phyloP scores from a whole-genome alignment of 257 asterid genomes.

The Anisodus tanguticus region DNA sequence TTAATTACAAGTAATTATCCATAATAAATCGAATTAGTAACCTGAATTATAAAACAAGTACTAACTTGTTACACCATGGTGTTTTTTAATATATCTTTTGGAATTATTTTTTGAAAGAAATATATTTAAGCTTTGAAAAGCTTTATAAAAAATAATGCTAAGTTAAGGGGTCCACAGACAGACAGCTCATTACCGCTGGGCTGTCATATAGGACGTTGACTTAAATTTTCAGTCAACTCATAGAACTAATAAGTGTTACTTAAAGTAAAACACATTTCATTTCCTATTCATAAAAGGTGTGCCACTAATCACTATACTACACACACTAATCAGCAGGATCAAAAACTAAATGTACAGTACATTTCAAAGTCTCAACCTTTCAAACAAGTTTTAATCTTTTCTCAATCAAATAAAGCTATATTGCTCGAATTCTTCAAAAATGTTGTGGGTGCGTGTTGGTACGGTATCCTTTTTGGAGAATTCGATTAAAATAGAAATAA shows the following conservation, averaged over 20 bases:
- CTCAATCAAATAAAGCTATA: background rate
- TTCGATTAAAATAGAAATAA: background rate
- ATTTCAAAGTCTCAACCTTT: background rate
- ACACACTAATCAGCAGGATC: slow-evolving; percentile 9
- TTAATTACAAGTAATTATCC: background rate
- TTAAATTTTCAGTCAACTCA: slow-evolving; percentile 48
- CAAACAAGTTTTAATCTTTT: background rate
- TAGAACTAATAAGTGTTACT: background rate
- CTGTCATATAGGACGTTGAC: slow-evolving; percentile 45
- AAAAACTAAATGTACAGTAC: background rate
- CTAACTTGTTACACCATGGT: background rate
- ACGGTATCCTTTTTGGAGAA: no score
- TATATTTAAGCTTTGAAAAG: background rate
- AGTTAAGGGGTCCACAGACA: slow-evolving; percentile 28
- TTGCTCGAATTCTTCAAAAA: no score
- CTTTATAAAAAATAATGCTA: background rate
- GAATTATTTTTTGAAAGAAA: background rate
- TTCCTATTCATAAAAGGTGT: background rate
- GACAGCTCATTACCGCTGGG: slow-evolving; percentile 58
- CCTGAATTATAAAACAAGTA: background rate
- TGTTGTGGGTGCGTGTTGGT: no score
- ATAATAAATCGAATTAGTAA: background rate
- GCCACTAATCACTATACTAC: background rate
- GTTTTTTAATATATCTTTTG: background rate
- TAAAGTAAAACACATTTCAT: background rate